Evolutionary conservation across 2,329 filamentous ascomycete species (phyloP).

Genomic region (Stagonosporopsis chrysanthemi): DNA sequence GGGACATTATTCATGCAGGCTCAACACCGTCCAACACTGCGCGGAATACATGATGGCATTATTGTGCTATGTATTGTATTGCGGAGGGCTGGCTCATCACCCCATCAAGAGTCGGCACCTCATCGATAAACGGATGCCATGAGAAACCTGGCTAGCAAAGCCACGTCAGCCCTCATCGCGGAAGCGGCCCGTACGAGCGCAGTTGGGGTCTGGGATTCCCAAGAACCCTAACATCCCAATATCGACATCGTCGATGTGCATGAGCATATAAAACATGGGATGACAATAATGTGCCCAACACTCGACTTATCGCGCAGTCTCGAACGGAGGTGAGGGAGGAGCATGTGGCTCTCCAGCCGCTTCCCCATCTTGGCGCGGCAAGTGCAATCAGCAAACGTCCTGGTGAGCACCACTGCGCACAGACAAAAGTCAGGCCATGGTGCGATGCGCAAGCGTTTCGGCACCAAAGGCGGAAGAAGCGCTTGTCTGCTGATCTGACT

Average conservation of each 20-base stretch:
- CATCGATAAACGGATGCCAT: not conserved
- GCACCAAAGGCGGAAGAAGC: not conserved
- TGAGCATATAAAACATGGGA: not conserved
- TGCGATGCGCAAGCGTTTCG: constrained; percentile 5
- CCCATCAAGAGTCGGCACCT: not conserved
- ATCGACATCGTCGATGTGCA: constrained; percentile 2
- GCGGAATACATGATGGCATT: not conserved
- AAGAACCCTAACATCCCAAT: not conserved
- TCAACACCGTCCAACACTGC: not conserved
- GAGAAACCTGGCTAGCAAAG: not conserved
- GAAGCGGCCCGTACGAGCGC: constrained; percentile 14
- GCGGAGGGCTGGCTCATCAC: not conserved
- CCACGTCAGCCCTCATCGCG: constrained; percentile 17
- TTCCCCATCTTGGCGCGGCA: constrained; percentile 21
- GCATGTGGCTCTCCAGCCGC: constrained; percentile 11
- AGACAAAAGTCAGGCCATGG: constrained; percentile 15
- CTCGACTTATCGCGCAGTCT: not conserved
- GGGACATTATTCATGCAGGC: not conserved
- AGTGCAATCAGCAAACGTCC: constrained; percentile 1
- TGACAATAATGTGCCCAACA: not conserved
- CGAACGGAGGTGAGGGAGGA: not conserved
- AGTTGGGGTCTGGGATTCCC: constrained; percentile 4
- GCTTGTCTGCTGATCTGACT: constrained; percentile 13
- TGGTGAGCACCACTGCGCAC: constrained; percentile 1
- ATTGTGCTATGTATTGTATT: not conserved